phyloP scores from a whole-genome alignment of 2,329 filamentous ascomycete species.

The Phoma sp. region DNA sequence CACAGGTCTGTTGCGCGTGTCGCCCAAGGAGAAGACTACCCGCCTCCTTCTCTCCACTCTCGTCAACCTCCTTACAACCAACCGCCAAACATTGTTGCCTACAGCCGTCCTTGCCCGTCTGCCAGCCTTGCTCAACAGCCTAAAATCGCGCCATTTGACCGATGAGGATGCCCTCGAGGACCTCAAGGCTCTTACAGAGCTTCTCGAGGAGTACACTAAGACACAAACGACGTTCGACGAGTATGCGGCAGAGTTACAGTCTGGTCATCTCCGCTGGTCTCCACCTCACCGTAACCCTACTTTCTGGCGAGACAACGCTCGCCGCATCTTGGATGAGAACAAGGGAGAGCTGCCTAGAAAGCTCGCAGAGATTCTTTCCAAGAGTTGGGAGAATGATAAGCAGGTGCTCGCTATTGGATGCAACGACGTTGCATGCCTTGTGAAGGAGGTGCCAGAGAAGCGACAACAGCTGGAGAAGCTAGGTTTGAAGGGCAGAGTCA shows the following conservation, averaged over 20 bases:
- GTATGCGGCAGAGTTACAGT: constrained; percentile 81
- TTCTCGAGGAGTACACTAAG: constrained; percentile 84
- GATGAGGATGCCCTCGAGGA: constrained; percentile 63
- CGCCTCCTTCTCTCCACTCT: constrained; percentile 88
- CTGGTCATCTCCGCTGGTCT: constrained; percentile 90
- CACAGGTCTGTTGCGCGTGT: constrained; percentile 88
- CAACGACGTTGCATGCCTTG: constrained; percentile 87
- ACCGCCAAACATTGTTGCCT: constrained; percentile 74
- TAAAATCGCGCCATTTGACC: constrained; percentile 60
- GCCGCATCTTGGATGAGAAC: constrained; percentile 83
- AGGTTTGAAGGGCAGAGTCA: constrained; percentile 84
- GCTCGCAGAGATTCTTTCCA: constrained; percentile 82
- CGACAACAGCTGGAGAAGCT: constrained; percentile 80
- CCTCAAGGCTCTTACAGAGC: constrained; percentile 57
- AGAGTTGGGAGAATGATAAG: constrained; percentile 85
- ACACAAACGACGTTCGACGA: constrained; percentile 72
- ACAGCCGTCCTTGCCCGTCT: constrained; percentile 86
- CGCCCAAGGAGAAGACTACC: constrained; percentile 97
- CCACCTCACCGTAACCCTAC: constrained; percentile 85
- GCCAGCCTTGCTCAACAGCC: constrained; percentile 66
- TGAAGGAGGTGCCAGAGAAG: constrained; percentile 89
- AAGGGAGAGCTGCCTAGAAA: constrained; percentile 80
- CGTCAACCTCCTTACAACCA: constrained; percentile 81
- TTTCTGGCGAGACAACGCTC: constrained; percentile 93
- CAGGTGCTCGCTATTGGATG: constrained; percentile 89